A percentile compares a stretch with the other conserved stretches of the same genome.
phyloP scores from a whole-genome alignment of 306 rosid species.

The Quercus rubra region DNA sequence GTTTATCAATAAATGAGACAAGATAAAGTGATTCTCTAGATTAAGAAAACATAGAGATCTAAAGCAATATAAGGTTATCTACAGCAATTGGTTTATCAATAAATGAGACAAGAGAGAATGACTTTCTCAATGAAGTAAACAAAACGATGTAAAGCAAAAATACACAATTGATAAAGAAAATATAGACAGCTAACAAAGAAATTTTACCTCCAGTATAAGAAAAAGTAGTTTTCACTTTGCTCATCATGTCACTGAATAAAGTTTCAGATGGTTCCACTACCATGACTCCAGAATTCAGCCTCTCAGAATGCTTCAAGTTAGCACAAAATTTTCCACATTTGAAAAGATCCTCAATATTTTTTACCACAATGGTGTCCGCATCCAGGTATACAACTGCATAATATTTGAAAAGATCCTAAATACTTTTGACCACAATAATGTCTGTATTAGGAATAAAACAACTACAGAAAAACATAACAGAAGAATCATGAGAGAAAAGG shows the following conservation, averaged over 20 bases:
- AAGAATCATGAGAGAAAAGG: background rate
- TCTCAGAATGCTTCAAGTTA: constrained; percentile 98
- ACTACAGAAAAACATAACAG: constrained; percentile 2
- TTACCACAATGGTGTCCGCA: constrained; percentile 91
- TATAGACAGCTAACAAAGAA: background rate
- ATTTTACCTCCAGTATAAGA: constrained; percentile 92
- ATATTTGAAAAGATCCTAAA: constrained; percentile 63
- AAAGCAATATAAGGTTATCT: background rate
- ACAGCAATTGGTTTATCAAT: background rate
- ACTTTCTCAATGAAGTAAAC: background rate
- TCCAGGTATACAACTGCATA: constrained; percentile 96
- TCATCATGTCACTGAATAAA: constrained; percentile 86
- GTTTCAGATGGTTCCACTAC: constrained; percentile 86
- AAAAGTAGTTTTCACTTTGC: constrained; percentile 60
- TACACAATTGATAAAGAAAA: background rate
- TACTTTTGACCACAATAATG: constrained; percentile 76
- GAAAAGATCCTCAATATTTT: constrained; percentile 87
- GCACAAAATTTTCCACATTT: constrained; percentile 92
- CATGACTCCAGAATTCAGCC: constrained; percentile 97
- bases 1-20: background rate
- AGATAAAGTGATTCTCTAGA: background rate
- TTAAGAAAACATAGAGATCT: background rate
- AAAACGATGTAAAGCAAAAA: background rate
- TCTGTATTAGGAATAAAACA: constrained; percentile 43
- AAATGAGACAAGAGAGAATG: background rate